Conservation (phyloP, 352 stramenopile species). For the Paralagenidium karlingii region DNA sequence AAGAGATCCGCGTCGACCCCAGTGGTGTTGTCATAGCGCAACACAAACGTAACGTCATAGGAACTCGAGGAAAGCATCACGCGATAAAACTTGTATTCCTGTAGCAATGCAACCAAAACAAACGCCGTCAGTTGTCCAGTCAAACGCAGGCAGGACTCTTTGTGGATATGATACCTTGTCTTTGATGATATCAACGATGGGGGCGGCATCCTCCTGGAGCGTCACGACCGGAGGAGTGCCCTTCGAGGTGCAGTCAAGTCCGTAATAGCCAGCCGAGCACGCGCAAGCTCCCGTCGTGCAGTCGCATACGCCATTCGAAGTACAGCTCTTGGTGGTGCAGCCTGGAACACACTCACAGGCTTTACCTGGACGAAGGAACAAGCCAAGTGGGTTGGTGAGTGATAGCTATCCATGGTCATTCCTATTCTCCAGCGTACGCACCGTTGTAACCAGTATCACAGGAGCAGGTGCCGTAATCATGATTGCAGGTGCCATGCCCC, state of each 20-base stretch:
- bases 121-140: neutral
- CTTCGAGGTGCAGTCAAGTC: constrained; percentile 15
- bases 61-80: constrained; percentile 41
- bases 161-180: constrained; percentile 29
- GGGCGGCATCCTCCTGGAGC: constrained; percentile 11
- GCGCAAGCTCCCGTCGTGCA: constrained; percentile 49
- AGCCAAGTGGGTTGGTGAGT: too few species aligned
- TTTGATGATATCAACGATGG: constrained; percentile 10
- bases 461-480: constrained; percentile 24
- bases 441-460: constrained; percentile 41
- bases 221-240: constrained; percentile 10
- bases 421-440: too few species aligned
- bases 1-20: constrained; percentile 49
- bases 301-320: constrained; percentile 29
- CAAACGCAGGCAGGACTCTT: neutral
- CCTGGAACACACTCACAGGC: constrained; percentile 61
- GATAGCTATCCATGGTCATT: neutral
- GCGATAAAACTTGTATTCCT: constrained; percentile 63
- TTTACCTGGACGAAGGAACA: constrained; percentile 14
- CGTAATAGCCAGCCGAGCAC: constrained; percentile 27
- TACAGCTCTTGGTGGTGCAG: constrained; percentile 28
- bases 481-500: constrained; percentile 43
- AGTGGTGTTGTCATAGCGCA: constrained; percentile 14
- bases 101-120: constrained; percentile 1
- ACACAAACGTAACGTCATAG: constrained; percentile 53